Base-by-base conservation (phyloP, 2,329 filamentous ascomycete genomes). In the Pyricularia pennisetigena region DNA sequence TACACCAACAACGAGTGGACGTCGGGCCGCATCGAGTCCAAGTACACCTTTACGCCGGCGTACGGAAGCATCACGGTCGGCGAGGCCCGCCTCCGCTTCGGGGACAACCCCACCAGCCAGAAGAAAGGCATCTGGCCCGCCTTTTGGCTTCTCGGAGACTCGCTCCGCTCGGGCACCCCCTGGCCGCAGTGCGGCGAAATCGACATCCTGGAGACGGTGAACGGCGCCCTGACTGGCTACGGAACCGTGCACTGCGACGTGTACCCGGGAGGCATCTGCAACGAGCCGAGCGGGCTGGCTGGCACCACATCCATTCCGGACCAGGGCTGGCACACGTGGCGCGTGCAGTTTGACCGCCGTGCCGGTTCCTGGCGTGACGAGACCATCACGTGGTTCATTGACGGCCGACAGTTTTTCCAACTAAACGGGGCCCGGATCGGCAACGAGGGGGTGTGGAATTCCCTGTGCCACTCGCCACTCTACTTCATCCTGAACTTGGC, bases 51-150 rank as follows among this genome's bases (percentile, higher is more conserved):
- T 76, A 80, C 79, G 2, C 81, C 83, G 0, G 63, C 74, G 20
- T 73, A 78, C 1, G 81, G 80, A 65, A 75, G 75, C 41, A 71
- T 74, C 64, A 82, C 82, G 54, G 73, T 81, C 35, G 78, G 79
- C 65, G 81, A 85, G 74, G 79, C 79, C 10, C 74, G 74, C 61
- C 75, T 85, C 67, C 79, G 82, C 8, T 82, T 82, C 70, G 83
- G 83, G 35, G 68, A 69, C 68, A 78, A 78, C 73, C 67, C 74
- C 12, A 69, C 73, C 20, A 71, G 71, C 32, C 76, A 78, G 65
- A 83, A 83, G 75, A 77, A 81, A 71, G 83, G 83, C 14, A 77
- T 85, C 70, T 85, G 83, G 83, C 82, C 83, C 2, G 83, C 83
- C 3, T 85, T 85, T 72, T 85, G 83, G 83, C 75, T 83, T 67